Evolutionary conservation across 495 filamentous ascomycete genomes (phyloP), one percentile per base, ranked within the genome.

Genomic region (Penicillium ochrochloron): DNA sequence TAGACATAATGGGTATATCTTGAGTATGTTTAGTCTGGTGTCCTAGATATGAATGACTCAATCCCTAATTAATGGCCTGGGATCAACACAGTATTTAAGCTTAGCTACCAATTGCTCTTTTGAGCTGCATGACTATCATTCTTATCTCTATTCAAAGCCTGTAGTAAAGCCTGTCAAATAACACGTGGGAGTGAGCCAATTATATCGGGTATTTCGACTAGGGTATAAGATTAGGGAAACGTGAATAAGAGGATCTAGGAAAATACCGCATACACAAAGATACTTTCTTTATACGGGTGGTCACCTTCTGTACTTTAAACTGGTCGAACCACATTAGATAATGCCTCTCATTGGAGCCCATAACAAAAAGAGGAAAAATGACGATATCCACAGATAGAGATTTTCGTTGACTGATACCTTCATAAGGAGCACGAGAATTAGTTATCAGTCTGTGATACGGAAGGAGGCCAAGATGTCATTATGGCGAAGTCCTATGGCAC

Each of bases 211-310:
- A 55, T 23, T 12, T 27, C 21, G 25, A 7, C 0, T n/a, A 25
- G 19, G 23, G 27, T 6, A 34, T 12, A 21, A 44, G 60, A 61
- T 61, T 61, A 61, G 23, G 35, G 60, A 55, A 55, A 42, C 15
- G 0, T 7, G 37, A 41, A 44, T 55, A 33, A 61, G 21, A 61
- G 44, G 60, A 61, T 42, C 48, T 6, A 46, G 34, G 34, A 34
- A 61, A 61, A 54, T 61, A n/a, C 51, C 60, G 50, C 60, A 61
- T 61, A 53, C 15, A 55, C 5, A 23, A 10, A 27, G 25, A 61
- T 31, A 11, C 11, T 35, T 15, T 42, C 23, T 14, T 12, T 10
- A 39, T 19, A 52, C 31, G 31, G 31, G 6, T 1, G 53, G 0
- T 31, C 25, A 29, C 15, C 25, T 0, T n/a, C 0, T 52, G 5